Evolutionary conservation across 306 rosid species (phyloP), one percentile per base, ranked within the genome.

Genomic region (Argentina anserina): DNA sequence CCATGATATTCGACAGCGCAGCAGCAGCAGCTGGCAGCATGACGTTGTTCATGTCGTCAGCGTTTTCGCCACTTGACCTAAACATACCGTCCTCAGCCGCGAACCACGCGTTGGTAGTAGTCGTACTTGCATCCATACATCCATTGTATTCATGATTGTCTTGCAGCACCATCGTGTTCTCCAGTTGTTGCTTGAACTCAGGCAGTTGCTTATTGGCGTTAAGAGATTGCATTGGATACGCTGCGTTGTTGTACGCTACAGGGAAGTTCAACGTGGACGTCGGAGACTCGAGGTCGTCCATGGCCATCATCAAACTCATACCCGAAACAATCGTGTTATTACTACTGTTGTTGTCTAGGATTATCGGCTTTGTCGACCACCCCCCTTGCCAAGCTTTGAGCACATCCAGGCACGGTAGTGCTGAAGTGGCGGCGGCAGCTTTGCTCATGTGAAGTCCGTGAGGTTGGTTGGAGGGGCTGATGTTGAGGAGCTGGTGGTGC

Each of bases 241-340:
- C 67, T 64, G 7, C 77, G 84, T 39, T 83, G 79, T 90, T 86
- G 77, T 90, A 87, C 15, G 15, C 25, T 6, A 28, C 67, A 0
- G 89, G 86, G 85, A 86, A 91, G 80, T 88, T 86, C 50, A 90
- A 72, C 4, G 93, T 90, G 56, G 97, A 95, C 0, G 96, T 87
- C 31, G 99, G 99, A n/a, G 93, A 91, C 67, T 90, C 99, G 29
- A 95, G 92, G 84, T 87, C 91, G 8, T 25, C 83, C 79, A 58
- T 28, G 14, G 31, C 76, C 65, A 49, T 72, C 67, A 45, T 67
- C 43, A 72, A 31, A 40, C 15, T n/a, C 65, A 61, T 61, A 69
- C 50, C 83, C 81, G 76, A 52, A 25, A 79, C 34, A 1, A 34
- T 21, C 3, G 58, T 76, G 78, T 64, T 72, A 28, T 69, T 76